A percentile compares a stretch with the other conserved stretches of the same genome.
Evolutionary conservation across 371 early-diverging fungal genomes (phyloP).

Genomic region (Mycotypha africana): DNA sequence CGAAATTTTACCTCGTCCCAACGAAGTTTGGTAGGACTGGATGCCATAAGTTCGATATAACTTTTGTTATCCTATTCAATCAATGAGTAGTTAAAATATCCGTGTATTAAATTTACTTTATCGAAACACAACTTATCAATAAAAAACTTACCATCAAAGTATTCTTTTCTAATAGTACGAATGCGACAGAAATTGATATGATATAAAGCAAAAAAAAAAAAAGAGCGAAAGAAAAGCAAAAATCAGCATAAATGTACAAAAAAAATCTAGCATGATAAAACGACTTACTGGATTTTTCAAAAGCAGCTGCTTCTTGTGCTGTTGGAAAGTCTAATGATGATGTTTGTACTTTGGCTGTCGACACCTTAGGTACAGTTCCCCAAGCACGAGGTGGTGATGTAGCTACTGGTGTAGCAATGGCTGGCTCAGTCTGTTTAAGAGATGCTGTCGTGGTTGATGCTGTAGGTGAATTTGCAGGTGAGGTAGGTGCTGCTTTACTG

Average conservation of each 20-base stretch:
- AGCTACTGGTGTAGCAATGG: neutral
- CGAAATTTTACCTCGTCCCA: slow-evolving; percentile 35
- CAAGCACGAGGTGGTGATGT: slow-evolving; percentile 16
- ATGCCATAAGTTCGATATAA: slow-evolving; percentile 10
- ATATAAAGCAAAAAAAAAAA: too few relatives aligned
- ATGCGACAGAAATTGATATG: too few relatives aligned
- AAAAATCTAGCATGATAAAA: neutral
- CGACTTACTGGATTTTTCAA: too few relatives aligned
- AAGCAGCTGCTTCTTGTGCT: slow-evolving; percentile 18
- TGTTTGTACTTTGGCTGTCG: neutral
- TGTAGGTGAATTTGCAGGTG: slow-evolving; percentile 1
- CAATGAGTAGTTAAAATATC: neutral
- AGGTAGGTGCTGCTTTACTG: slow-evolving; percentile 12
- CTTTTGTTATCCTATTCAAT: slow-evolving; percentile 15
- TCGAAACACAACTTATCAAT: too few relatives aligned
- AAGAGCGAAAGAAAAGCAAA: too few relatives aligned
- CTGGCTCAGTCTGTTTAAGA: neutral
- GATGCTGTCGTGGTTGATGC: neutral
- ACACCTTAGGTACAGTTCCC: slow-evolving; percentile 16
- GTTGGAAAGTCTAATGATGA: slow-evolving; percentile 22
- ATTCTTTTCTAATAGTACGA: too few relatives aligned
- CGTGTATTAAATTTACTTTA: too few relatives aligned
- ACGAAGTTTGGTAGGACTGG: slow-evolving; percentile 17
- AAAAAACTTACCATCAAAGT: too few relatives aligned
- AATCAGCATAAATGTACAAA: neutral